Evolutionary conservation across 805 yeast species (phyloP).

Genomic region (Ogataea thermomethanolica): DNA sequence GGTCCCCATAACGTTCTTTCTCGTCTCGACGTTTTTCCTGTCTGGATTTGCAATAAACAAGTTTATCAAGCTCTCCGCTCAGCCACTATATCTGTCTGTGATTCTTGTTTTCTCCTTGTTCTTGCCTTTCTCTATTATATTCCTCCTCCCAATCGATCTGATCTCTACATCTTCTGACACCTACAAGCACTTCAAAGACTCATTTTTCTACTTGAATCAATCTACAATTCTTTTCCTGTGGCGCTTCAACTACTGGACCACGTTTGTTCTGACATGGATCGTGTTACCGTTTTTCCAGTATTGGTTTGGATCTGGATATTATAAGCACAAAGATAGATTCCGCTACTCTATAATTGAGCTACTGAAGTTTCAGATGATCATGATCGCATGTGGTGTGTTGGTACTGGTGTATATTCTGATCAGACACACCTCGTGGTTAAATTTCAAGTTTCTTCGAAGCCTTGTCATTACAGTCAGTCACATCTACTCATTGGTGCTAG

Average conservation of each 20-base stretch:
- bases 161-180: constrained; percentile 45
- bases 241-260: constrained; percentile 77
- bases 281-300: constrained; percentile 70
- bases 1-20: constrained; percentile 25
- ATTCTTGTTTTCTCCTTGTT: constrained; percentile 59
- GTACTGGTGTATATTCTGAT: constrained; percentile 59
- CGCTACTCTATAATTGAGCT: constrained; percentile 56
- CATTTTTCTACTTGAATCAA: constrained; percentile 46
- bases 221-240: constrained; percentile 53
- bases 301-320: constrained; percentile 68
- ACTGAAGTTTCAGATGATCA: constrained; percentile 55
- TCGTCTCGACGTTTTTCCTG: constrained; percentile 26
- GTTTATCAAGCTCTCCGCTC: constrained; percentile 33
- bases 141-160: constrained; percentile 72
- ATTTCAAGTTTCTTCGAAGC: constrained; percentile 51
- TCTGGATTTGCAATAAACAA: constrained; percentile 36
- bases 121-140: constrained; percentile 71
- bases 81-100: constrained; percentile 42
- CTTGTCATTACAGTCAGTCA: constrained; percentile 75
- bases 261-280: constrained; percentile 77
- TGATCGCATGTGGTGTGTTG: constrained; percentile 48
- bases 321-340: constrained; percentile 42
- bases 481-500: constrained; percentile 67
- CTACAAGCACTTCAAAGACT: constrained; percentile 18
- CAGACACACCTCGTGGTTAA: constrained; percentile 30